Base-by-base conservation (phyloP, 768 basidiomycete species). In the Suillus occidentalis region DNA sequence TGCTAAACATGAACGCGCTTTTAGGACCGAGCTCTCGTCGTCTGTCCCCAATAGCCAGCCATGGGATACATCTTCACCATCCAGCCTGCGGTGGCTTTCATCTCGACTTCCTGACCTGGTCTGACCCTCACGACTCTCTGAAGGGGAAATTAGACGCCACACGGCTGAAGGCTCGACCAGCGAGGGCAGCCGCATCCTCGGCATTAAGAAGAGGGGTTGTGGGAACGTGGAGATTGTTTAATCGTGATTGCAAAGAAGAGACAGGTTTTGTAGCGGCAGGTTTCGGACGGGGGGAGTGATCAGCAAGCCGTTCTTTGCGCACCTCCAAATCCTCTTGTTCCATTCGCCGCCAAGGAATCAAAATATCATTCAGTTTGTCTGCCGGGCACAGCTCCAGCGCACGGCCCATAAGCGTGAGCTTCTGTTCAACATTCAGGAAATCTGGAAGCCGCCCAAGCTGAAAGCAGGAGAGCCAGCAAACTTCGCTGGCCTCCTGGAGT, bases 1-100 rank as follows among this genome's bases (percentile, higher is more conserved):
- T n/a, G n/a, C n/a, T n/a, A n/a, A n/a, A n/a, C n/a, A n/a, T 28
- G 28, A 28, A 28, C 28, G 28, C 28, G 28, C 28, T 28, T 28
- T 28, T 28, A 28, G 28, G 28, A 28, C 28, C 28, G 28, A 36
- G 28, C 63, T 42, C 61, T 73, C 73, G 25, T 88, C 89, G 66
- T 95, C 95, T 14, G 88, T 91, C 49, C 97, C 97, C 64, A 99
- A 88, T 36, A 99, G 81, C 97, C 97, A 99, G 36, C 96, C 96
- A 61, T 84, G 75, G 22, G 89, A 86, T 49, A 91, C 87, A 61
- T 90, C 90, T 20, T 84, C 87, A 45, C 79, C 79, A 60, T 84
- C 84, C 66, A 76, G 77, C 65, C 79, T 77, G 56, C 80, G 75
- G 56, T 80, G 76, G 61, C 76, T 74, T 60, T 80, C 80, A 56